A percentile compares a stretch with the other conserved stretches of the same genome.
Conservation (phyloP, 176 grass and related monocot genomes). For the Phoenix dactylifera region DNA sequence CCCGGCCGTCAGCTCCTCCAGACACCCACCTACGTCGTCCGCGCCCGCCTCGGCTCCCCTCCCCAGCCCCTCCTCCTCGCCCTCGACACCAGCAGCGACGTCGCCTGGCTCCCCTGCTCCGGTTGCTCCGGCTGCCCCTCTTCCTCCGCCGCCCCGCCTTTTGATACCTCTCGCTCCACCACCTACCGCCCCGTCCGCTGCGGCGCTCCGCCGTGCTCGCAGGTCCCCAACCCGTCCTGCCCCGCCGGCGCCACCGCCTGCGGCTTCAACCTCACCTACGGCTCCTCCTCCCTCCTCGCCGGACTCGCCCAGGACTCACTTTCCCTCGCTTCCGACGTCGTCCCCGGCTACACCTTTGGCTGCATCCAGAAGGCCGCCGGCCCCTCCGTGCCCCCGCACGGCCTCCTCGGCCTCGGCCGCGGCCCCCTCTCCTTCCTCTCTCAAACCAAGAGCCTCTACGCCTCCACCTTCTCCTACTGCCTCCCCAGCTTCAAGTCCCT, state of each 20-base stretch:
- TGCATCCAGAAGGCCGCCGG: slow-evolving; percentile 55
- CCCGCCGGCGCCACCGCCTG: slow-evolving; percentile 18
- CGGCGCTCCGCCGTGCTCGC: slow-evolving; percentile 71
- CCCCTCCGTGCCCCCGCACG: slow-evolving; percentile 63
- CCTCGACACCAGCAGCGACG: slow-evolving; percentile 89
- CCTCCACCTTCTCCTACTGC: slow-evolving; percentile 89
- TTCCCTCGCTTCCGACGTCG: slow-evolving; percentile 39
- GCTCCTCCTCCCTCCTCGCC: slow-evolving; percentile 55
- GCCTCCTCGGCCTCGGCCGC: slow-evolving; percentile 54
- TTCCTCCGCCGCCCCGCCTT: slow-evolving; percentile 12
- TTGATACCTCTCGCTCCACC: slow-evolving; percentile 60
- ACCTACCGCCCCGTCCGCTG: slow-evolving; percentile 61
- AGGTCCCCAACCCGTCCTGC: slow-evolving; percentile 35
- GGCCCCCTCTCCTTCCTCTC: slow-evolving; percentile 65
- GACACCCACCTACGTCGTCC: slow-evolving; percentile 73
- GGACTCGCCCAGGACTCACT: slow-evolving; percentile 60
- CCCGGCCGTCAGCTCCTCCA: slow-evolving; percentile 64
- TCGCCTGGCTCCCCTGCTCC: slow-evolving; percentile 75
- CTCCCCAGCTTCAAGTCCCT: slow-evolving; percentile 84
- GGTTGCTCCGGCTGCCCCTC: slow-evolving; percentile 61
- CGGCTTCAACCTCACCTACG: slow-evolving; percentile 50
- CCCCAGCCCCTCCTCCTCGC: slow-evolving; percentile 54
- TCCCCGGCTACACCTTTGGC: slow-evolving; percentile 56
- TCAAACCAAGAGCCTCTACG: slow-evolving; percentile 54
- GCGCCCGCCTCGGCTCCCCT: slow-evolving; percentile 63